Evolutionary conservation across 202 grass and related monocot genomes (phyloP), one percentile per base, ranked within the genome.

Genomic region (Digitaria exilis): DNA sequence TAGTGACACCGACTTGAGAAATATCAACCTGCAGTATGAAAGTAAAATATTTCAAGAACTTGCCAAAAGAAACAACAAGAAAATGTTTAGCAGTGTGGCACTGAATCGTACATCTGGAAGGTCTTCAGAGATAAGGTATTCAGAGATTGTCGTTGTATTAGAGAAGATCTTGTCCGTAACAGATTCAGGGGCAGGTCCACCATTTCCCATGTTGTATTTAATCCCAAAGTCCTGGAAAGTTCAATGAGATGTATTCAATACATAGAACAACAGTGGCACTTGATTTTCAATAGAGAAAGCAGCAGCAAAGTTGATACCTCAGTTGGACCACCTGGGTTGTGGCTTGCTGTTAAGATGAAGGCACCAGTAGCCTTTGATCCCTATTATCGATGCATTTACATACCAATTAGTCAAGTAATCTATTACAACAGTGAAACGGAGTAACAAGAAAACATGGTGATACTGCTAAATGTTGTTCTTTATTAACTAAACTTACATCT

Each of bases 161-260:
- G 85, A 87, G 77, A 97, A 97, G 41, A 99, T 96, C 74, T 89
- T 91, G 71, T 99, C 93, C 16, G 96, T 99, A 49, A 99, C 89
- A 29, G 85, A 92, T 72, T 99, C 96, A n/a, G 96, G 96, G n/a
- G 96, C 93, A 82, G 96, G 96, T 26, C 96, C 96, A 73, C 96
- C 93, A 87, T 99, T 99, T 85, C 88, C 96, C 96, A 99, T 94
- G 58, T 98, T 98, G 81, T 99, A 99, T 78, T 99, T 99, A 85
- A 99, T 96, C 68, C 96, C 96, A 49, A 98, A 98, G 78, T 98
- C 96, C 96, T 98, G 78, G 44, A 63, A 87, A 83, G 89, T 51
- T 19, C 50, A 76, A 86, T 35, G 24, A n/a, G 71, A 57, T 69
- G 43, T 68, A 26, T 65, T 80, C 37, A 86, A 70, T 70, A 72